phyloP scores from a whole-genome alignment of 805 yeast species.

The Candida tibetensis region DNA sequence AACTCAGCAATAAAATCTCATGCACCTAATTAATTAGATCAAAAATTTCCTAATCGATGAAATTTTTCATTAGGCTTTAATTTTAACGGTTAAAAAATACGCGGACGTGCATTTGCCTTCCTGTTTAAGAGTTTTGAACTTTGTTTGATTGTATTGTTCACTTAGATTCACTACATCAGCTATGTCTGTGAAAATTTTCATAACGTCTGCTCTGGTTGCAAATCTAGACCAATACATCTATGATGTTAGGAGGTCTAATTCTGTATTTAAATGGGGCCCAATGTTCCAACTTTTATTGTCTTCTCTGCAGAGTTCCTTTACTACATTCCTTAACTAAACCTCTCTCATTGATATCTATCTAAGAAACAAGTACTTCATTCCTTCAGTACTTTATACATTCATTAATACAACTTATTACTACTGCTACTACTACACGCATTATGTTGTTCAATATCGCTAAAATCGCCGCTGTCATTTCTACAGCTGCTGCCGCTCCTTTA shows the following conservation, averaged over 20 bases:
- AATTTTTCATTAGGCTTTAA: no score
- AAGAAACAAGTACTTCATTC: not conserved
- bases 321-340: constrained; percentile 3
- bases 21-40: no score
- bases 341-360: not conserved
- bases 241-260: no score
- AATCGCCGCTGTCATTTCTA: constrained; percentile 11
- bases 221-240: not conserved
- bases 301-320: no score
- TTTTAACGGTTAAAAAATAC: no score
- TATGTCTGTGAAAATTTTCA: not conserved
- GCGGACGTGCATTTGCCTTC: no score
- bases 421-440: not conserved
- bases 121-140: no score
- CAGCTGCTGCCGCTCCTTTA: constrained; percentile 23
- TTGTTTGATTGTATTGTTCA: not conserved
- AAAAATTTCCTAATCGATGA: no score
- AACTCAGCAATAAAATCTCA: no score
- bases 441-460: constrained; percentile 10
- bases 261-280: constrained; percentile 3
- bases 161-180: not conserved
- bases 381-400: not conserved
- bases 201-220: not conserved
- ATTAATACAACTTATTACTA: not conserved
- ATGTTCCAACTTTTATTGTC: no score